Evolutionary conservation across 2,329 filamentous ascomycete genomes (phyloP).

Genomic region (Aureobasidium pullulans): DNA sequence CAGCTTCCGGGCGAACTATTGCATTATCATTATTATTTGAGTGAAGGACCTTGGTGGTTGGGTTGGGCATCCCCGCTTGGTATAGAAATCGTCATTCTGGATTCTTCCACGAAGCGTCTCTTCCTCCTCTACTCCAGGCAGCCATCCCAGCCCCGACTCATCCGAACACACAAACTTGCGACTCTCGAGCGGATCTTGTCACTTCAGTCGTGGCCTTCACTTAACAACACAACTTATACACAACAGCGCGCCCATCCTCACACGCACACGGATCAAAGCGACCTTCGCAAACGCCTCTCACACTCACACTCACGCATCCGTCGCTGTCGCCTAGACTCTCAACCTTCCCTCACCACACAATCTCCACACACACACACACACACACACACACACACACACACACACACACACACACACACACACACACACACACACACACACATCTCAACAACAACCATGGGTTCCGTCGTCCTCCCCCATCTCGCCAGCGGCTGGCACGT

Average conservation of each 20-base stretch:
- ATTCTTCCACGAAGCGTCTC: neutral
- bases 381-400: neutral
- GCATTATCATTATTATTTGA: neutral
- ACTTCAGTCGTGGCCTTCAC: neutral
- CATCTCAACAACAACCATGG: conserved; percentile 42
- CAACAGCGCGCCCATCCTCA: neutral
- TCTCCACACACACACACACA: neutral
- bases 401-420: neutral
- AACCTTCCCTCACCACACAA: neutral
- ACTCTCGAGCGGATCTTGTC: neutral
- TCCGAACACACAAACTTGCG: neutral
- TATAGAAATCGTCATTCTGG: conserved; percentile 9
- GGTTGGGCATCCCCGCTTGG: neutral
- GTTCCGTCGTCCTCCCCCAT: conserved; percentile 87
- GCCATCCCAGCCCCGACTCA: neutral
- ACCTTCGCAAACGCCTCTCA: neutral
- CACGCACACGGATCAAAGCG: neutral
- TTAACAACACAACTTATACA: neutral
- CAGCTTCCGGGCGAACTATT: no score
- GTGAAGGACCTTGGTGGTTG: conserved; percentile 1
- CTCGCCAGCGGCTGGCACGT: conserved; percentile 93
- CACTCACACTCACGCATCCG: neutral
- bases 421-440: neutral
- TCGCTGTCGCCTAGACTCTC: no score
- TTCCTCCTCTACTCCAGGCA: neutral